Conservation (phyloP, 371 early-diverging fungal genomes). For the Mortierella sp. region DNA sequence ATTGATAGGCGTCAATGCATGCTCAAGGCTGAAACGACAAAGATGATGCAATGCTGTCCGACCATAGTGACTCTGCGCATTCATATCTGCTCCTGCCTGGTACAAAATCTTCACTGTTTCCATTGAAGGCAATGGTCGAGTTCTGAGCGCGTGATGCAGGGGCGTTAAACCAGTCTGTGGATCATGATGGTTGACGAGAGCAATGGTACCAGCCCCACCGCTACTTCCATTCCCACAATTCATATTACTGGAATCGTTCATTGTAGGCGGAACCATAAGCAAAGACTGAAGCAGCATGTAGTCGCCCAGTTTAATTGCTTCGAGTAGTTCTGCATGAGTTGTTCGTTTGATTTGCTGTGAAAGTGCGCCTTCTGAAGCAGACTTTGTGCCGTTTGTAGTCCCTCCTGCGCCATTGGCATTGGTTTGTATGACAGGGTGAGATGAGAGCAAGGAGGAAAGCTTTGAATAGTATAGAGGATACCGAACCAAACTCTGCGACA, state of each 20-base stretch:
- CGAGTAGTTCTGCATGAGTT: constrained; percentile 64
- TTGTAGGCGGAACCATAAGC: constrained; percentile 62
- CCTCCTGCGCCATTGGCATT: neutral
- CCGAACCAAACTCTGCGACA: constrained; percentile 56
- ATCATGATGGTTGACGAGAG: constrained; percentile 71
- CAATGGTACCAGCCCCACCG: constrained; percentile 40
- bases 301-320: constrained; percentile 74
- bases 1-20: constrained; percentile 33
- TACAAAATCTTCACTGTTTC: constrained; percentile 73
- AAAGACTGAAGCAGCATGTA: constrained; percentile 67
- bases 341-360: constrained; percentile 49
- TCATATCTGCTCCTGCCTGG: constrained; percentile 76
- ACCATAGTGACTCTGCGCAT: constrained; percentile 72
- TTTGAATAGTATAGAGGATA: constrained; percentile 66
- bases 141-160: constrained; percentile 74
- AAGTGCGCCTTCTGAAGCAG: constrained; percentile 1
- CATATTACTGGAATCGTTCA: constrained; percentile 40
- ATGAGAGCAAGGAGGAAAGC: constrained; percentile 64
- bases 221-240: constrained; percentile 20
- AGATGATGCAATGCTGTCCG: constrained; percentile 76
- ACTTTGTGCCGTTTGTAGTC: neutral
- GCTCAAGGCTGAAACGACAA: constrained; percentile 65
- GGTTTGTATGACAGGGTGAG: constrained; percentile 56
- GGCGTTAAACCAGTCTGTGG: constrained; percentile 74
- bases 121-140: constrained; percentile 69